phyloP scores from a whole-genome alignment of 306 rosid genomes.

The Citrullus mucosospermus region DNA sequence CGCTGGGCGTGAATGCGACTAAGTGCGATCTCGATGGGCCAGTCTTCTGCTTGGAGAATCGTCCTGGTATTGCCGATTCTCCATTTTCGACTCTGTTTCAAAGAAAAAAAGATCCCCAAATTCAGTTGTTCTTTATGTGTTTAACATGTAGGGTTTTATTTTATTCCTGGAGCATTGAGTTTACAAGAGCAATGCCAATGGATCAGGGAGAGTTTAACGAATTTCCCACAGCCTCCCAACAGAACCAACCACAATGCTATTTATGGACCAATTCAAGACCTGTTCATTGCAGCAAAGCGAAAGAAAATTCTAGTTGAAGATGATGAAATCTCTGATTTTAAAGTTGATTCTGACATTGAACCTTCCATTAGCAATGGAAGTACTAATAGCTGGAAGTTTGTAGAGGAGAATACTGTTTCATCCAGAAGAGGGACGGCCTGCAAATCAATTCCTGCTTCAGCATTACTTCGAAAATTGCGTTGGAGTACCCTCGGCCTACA shows the following conservation, averaged over 20 bases:
- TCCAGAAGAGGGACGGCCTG: constrained; percentile 17
- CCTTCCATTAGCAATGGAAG: constrained; percentile 13
- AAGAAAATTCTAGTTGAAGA: constrained; percentile 39
- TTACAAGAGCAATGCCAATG: constrained; percentile 57
- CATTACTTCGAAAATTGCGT: constrained; percentile 61
- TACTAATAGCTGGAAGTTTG: constrained; percentile 35
- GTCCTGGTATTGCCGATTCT: constrained; percentile 40
- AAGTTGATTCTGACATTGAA: constrained; percentile 12
- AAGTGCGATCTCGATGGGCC: constrained; percentile 27
- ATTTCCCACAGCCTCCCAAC: constrained; percentile 84
- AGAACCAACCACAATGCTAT: constrained; percentile 90
- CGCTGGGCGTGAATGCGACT: constrained; percentile 28
- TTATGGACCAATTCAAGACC: constrained; percentile 46
- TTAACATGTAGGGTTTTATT: constrained; percentile 52
- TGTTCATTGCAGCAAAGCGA: constrained; percentile 52
- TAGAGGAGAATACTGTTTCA: constrained; percentile 24
- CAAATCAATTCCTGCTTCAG: constrained; percentile 47
- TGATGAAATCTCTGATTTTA: constrained; percentile 14
- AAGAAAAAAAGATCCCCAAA: not conserved
- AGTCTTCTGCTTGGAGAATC: constrained; percentile 54
- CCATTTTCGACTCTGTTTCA: not conserved
- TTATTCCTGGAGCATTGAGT: constrained; percentile 58
- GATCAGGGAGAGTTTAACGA: constrained; percentile 62
- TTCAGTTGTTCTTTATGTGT: not conserved
- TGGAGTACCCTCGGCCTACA: constrained; percentile 97